Conservation (phyloP, 2,329 filamentous ascomycete genomes). For the Talaromyces sp. region DNA sequence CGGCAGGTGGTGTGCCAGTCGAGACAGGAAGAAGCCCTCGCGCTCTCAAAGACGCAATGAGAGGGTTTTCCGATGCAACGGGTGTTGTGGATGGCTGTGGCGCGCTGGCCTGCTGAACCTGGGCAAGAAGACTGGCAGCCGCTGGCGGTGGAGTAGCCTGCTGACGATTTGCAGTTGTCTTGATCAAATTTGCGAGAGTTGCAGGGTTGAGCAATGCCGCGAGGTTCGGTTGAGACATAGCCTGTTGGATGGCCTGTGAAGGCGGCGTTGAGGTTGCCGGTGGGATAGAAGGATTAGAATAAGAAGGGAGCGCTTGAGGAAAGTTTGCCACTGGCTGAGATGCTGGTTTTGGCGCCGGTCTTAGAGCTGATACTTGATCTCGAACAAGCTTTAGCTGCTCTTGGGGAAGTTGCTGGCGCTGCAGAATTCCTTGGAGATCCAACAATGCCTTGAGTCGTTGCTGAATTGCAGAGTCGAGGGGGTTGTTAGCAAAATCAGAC, state of each 20-base stretch:
- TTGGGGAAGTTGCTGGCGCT: conserved; percentile 68
- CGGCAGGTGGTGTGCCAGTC: conserved; percentile 28
- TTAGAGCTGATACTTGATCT: conserved; percentile 75
- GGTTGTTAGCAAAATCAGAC: conserved; percentile 67
- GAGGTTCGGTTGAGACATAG: conserved; percentile 26
- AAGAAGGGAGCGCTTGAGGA: conserved; percentile 12
- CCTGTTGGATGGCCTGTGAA: conserved; percentile 27
- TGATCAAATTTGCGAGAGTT: conserved; percentile 40
- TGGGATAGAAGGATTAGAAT: neutral
- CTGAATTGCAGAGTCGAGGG: conserved; percentile 68
- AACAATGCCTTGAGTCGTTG: conserved; percentile 77
- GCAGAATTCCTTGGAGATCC: conserved; percentile 75
- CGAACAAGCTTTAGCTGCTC: conserved; percentile 80
- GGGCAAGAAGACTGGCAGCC: conserved; percentile 37
- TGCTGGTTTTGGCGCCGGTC: conserved; percentile 40
- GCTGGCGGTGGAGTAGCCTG: conserved; percentile 43
- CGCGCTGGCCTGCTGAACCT: conserved; percentile 55
- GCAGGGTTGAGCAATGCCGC: conserved; percentile 33
- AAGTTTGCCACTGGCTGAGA: conserved; percentile 14
- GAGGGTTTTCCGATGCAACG: conserved; percentile 48
- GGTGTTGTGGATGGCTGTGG: conserved; percentile 41
- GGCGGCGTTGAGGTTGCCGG: conserved; percentile 29
- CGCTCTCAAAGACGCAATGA: conserved; percentile 63
- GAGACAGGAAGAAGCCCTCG: conserved; percentile 57
- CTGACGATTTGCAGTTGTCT: conserved; percentile 36